Evolutionary conservation across 371 early-diverging fungal species (phyloP), one percentile per base, ranked within the genome.

Genomic region (Cokeromyces recurvatus): DNA sequence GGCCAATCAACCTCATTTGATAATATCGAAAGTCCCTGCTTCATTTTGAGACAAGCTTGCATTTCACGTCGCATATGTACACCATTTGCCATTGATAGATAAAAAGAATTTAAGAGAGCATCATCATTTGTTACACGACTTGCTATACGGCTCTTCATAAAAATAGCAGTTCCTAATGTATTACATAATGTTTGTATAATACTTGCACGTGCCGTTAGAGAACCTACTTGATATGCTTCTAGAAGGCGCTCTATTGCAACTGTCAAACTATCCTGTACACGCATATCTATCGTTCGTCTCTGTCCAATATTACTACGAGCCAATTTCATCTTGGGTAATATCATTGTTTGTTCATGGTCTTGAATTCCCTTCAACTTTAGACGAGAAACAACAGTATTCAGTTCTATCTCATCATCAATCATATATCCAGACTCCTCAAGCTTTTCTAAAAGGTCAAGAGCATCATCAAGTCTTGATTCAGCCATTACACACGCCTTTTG

Each of bases 61-160:
- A 79, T 78, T 53, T 81, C 81, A 17, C 83, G 70, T 16, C 78
- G 70, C 16, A 73, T 53, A 1, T 64, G 64, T 4, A 80, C 37
- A 0, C 69, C 71, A 22, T 78, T 77, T 0, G 74, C 64, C 69
- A 74, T 74, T 43, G 78, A 76, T 51, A 68, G 35, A 40, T 67
- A 71, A 40, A 71, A 71, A 7, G 64, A 38, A 23, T 59, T 55
- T 4, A 51, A 36, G 0, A 55, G 32, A 2, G 65, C 53, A 39
- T 61, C 40, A 14, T 57, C 55, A 16, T 43, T 55, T 4, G 46
- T 48, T 5, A 49, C 34, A 15, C 45, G 29, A 17, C 41, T 59
- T 4, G 34, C 32, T 8, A 64, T 23, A 11, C 57, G 45, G 32
- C 48, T 68, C 42, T 56, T 62, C 24, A 56, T 47, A 24, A 59